These are phyloP conservation scores for Citrus unshiu DNA, from an alignment of 345 rosid genomes.

Conservation along the genomic window DNA sequence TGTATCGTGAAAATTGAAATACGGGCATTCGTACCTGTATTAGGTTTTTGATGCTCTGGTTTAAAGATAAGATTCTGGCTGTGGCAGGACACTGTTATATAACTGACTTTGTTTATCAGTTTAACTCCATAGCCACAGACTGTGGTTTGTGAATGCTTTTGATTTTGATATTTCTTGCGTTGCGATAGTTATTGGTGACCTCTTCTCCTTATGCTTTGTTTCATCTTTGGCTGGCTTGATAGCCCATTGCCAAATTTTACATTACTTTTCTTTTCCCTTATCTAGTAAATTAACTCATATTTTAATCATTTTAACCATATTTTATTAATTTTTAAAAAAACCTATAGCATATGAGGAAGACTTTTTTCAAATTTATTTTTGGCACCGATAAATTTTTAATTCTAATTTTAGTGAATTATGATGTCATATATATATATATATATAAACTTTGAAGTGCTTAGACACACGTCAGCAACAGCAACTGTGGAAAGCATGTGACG, in stretches of 20 bases:
- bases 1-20: not conserved
- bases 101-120: not conserved
- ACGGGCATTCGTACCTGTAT: not conserved
- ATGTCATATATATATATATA: too few species aligned
- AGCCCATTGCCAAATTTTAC: too few species aligned
- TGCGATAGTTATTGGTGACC: not conserved
- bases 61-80: not conserved
- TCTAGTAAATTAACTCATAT: too few species aligned
- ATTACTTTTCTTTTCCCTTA: too few species aligned
- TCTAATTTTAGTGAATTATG: too few species aligned
- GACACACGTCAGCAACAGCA: not conserved
- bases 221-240: too few species aligned
- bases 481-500: not conserved
- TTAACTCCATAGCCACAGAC: slow-evolving; percentile 6
- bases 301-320: not conserved
- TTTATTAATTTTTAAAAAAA: not conserved
- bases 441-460: not conserved
- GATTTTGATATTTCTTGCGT: not conserved
- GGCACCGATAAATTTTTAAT: too few species aligned
- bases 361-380: too few species aligned
- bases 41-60: not conserved
- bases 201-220: not conserved
- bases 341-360: too few species aligned
- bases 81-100: not conserved
- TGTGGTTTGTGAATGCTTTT: not conserved